phyloP scores from a whole-genome alignment of 768 basidiomycete species.

The Hemileccinum rubropunctum region DNA sequence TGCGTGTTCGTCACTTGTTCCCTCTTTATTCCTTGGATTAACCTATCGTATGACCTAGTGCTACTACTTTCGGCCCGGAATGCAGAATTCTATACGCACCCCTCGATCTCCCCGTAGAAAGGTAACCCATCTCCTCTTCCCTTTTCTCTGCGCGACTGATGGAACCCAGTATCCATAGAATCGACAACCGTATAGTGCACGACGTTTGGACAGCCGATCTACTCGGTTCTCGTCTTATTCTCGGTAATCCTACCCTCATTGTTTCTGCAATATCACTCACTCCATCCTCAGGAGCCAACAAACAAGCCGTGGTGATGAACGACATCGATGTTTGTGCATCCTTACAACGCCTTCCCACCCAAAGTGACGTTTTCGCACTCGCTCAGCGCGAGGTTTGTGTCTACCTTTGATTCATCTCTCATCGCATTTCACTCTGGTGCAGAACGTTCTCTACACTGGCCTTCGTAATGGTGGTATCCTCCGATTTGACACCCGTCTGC shows the following conservation, averaged over 20 bases:
- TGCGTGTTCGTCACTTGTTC: constrained; percentile 43
- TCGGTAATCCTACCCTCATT: constrained; percentile 40
- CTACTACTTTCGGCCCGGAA: constrained; percentile 54
- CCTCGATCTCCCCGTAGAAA: constrained; percentile 38
- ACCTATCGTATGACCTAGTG: constrained; percentile 36
- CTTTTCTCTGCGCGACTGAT: not conserved
- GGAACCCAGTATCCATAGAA: constrained; percentile 22
- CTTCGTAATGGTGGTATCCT: constrained; percentile 57
- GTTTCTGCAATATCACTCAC: not conserved
- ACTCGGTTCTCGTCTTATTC: constrained; percentile 42
- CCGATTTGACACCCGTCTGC: constrained; percentile 55
- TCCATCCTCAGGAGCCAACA: constrained; percentile 46
- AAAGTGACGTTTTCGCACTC: constrained; percentile 66
- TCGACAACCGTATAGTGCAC: constrained; percentile 39
- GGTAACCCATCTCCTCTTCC: constrained; percentile 31
- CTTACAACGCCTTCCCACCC: constrained; percentile 44
- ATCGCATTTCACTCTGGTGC: not conserved
- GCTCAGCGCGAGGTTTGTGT: constrained; percentile 46
- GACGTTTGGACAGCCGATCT: constrained; percentile 61
- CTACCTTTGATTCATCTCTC: not conserved
- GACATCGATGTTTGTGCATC: constrained; percentile 43
- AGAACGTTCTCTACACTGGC: constrained; percentile 56
- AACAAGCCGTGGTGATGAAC: constrained; percentile 48
- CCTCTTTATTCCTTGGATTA: not conserved
- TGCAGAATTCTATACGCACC: constrained; percentile 45